A percentile compares a stretch with the other conserved stretches of the same genome.
These are phyloP conservation scores for Oidiodendron maius DNA, from an alignment of 495 filamentous ascomycete genomes.

Conservation along the genomic window DNA sequence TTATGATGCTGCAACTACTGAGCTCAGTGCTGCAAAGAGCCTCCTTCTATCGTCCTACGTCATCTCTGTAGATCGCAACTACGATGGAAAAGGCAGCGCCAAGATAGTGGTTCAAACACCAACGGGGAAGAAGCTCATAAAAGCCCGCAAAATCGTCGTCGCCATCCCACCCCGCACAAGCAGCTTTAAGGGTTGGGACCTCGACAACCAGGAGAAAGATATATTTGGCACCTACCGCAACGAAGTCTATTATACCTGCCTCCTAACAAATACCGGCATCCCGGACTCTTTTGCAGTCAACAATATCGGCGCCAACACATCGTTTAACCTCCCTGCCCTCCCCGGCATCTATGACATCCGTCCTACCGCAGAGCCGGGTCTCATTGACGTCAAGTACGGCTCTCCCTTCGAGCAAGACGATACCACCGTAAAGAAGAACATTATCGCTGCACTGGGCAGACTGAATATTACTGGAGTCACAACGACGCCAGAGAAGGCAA, in stretches of 20 bases:
- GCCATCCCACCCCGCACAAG: slow-evolving; percentile 33
- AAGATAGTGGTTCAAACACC: slow-evolving; percentile 30
- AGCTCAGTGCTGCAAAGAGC: background rate
- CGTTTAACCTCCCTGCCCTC: slow-evolving; percentile 16
- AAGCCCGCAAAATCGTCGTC: slow-evolving; percentile 39
- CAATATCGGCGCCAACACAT: slow-evolving; percentile 26
- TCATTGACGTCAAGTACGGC: background rate
- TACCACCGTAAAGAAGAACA: background rate
- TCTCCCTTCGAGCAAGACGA: background rate
- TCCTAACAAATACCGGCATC: background rate
- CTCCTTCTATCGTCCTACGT: slow-evolving; percentile 22
- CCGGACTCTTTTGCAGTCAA: slow-evolving; percentile 14
- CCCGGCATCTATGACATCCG: background rate
- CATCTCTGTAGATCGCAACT: slow-evolving; percentile 21
- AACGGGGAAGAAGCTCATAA: slow-evolving; percentile 28
- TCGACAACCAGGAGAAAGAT: slow-evolving; percentile 25
- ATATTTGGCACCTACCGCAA: slow-evolving; percentile 34
- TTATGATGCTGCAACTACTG: slow-evolving; percentile 29
- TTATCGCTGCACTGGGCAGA: background rate
- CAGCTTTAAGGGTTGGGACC: slow-evolving; percentile 31
- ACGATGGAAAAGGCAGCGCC: slow-evolving; percentile 14
- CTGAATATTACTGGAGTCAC: slow-evolving; percentile 2
- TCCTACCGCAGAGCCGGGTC: background rate
- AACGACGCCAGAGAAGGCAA: background rate
- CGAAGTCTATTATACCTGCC: background rate